A percentile compares a stretch with the other conserved stretches of the same genome.
These are phyloP conservation scores for Pseudogymnoascus sp. DNA, from an alignment of 2,329 filamentous ascomycete species.

Conservation along the genomic window DNA sequence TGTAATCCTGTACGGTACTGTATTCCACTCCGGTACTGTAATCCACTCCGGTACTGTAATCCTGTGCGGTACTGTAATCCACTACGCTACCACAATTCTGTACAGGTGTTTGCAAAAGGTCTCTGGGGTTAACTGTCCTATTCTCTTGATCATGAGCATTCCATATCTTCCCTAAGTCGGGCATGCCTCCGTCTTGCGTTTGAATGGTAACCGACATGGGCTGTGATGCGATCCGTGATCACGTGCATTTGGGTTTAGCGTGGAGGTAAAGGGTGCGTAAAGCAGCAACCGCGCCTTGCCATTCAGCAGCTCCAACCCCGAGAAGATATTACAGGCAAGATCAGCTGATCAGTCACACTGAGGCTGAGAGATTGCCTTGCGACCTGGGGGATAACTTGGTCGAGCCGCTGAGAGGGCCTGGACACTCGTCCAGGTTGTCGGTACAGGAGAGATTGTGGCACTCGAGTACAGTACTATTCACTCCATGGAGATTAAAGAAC, in stretches of 20 bases:
- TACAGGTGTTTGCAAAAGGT: background rate
- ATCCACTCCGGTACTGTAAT: background rate
- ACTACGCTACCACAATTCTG: too few species aligned
- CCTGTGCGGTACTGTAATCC: background rate
- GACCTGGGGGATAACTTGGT: background rate
- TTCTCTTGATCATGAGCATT: background rate
- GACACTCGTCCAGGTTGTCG: background rate
- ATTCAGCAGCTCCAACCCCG: too few species aligned
- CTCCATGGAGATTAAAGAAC: background rate
- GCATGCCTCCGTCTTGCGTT: background rate
- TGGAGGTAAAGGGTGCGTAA: too few species aligned
- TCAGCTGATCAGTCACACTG: too few species aligned
- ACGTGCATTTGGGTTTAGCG: too few species aligned
- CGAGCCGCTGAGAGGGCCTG: background rate
- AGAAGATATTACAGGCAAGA: too few species aligned
- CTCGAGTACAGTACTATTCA: background rate
- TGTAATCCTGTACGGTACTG: background rate
- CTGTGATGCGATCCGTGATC: too few species aligned
- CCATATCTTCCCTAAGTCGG: background rate
- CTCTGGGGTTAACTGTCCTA: background rate
- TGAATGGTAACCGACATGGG: too few species aligned
- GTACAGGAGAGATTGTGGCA: too few species aligned
- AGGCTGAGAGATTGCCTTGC: too few species aligned
- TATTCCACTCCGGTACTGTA: background rate
- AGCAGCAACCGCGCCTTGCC: too few species aligned